Conservation (phyloP, 2,329 filamentous ascomycete genomes). For the Dactylella cylindrospora region DNA sequence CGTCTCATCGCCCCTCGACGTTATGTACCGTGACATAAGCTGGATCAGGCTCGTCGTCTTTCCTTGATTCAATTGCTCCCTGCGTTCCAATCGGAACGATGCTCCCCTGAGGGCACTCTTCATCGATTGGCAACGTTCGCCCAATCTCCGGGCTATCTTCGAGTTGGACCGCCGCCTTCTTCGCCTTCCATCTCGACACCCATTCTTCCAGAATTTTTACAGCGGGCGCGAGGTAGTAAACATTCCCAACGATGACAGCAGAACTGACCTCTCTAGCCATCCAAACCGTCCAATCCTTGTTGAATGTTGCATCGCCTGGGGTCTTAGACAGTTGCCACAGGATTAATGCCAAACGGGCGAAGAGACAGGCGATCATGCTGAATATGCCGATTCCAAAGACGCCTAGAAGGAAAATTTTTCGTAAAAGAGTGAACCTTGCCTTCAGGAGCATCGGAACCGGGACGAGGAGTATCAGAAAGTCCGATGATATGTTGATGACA, state of each 20-base stretch:
- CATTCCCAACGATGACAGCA: constrained; percentile 19
- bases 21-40: constrained; percentile 4
- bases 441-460: constrained; percentile 20
- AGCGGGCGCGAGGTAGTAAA: constrained; percentile 25
- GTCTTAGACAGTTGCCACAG: constrained; percentile 12
- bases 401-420: constrained; percentile 15
- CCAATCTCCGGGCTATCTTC: constrained; percentile 6
- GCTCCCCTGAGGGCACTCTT: too few species aligned
- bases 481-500: constrained; percentile 12
- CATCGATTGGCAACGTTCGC: neutral
- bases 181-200: constrained; percentile 13
- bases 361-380: constrained; percentile 22
- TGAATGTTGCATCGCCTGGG: neutral
- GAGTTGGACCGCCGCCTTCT: constrained; percentile 9
- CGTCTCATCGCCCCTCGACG: too few species aligned
- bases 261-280: constrained; percentile 27
- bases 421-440: constrained; percentile 3
- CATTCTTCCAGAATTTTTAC: constrained; percentile 7
- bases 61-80: constrained; percentile 11
- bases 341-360: constrained; percentile 9
- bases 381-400: constrained; percentile 22
- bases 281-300: constrained; percentile 13
- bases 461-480: constrained; percentile 12
- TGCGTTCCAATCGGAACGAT: too few species aligned
- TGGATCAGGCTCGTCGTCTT: constrained; percentile 4